These are phyloP conservation scores for Phytophthora vignae DNA, from an alignment of 352 stramenopile genomes.

Conservation along the genomic window DNA sequence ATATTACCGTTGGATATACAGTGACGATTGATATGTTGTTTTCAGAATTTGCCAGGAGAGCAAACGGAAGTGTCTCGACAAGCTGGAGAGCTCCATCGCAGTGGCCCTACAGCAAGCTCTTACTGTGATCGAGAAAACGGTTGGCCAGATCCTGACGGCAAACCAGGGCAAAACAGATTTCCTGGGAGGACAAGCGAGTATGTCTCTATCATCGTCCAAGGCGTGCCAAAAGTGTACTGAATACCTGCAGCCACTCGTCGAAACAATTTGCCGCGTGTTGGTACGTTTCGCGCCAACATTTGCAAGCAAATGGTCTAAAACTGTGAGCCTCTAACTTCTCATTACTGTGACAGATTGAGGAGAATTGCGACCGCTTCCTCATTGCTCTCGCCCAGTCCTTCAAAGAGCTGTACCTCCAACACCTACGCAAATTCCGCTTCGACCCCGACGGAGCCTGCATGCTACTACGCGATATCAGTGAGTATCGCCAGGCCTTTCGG, in stretches of 20 bases:
- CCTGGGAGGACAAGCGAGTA: conserved; percentile 73
- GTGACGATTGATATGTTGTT: neutral
- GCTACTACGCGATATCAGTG: conserved; percentile 81
- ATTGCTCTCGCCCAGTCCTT: conserved; percentile 59
- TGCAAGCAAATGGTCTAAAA: neutral
- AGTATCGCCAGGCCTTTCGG: conserved; percentile 75
- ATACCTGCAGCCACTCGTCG: conserved; percentile 74
- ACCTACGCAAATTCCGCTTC: conserved; percentile 82
- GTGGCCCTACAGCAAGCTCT: conserved; percentile 62
- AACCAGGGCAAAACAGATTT: conserved; percentile 84
- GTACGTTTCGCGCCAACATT: conserved; percentile 33
- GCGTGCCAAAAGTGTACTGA: conserved; percentile 76
- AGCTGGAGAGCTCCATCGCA: conserved; percentile 64
- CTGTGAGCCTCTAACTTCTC: neutral
- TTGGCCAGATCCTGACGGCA: conserved; percentile 54
- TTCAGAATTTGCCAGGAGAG: conserved; percentile 80
- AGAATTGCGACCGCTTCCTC: conserved; percentile 77
- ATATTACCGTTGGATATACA: neutral
- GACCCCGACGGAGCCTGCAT: conserved; percentile 85
- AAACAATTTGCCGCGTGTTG: conserved; percentile 57
- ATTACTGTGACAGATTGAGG: conserved; percentile 44
- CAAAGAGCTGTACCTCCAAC: conserved; percentile 79
- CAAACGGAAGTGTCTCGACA: conserved; percentile 74
- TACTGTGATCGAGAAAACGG: conserved; percentile 67
- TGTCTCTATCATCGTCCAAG: conserved; percentile 75